Evolutionary conservation across 768 basidiomycete species (phyloP).

Genomic region (Russula virescens): DNA sequence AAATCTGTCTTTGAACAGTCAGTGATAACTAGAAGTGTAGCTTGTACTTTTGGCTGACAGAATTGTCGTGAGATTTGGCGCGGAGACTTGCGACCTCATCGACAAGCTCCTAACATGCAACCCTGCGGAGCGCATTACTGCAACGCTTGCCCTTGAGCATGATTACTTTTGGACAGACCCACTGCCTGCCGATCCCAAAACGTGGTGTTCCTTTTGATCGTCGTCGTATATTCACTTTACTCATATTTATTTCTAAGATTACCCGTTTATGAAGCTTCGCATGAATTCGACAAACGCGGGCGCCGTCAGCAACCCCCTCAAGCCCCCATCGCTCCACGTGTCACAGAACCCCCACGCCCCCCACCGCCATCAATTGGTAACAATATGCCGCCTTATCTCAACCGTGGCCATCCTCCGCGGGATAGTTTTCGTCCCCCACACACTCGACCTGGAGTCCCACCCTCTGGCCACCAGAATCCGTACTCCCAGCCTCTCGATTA

Average conservation of each 20-base stretch:
- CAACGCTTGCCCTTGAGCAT: slow-evolving; percentile 81
- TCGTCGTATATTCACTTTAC: not conserved
- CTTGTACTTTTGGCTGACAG: slow-evolving; percentile 10
- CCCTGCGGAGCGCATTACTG: slow-evolving; percentile 78
- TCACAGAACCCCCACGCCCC: slow-evolving; percentile 24
- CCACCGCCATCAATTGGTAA: slow-evolving; percentile 26
- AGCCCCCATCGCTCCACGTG: slow-evolving; percentile 22
- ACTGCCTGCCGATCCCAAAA: slow-evolving; percentile 76
- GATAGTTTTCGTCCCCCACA: slow-evolving; percentile 23
- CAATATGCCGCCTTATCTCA: slow-evolving; percentile 8
- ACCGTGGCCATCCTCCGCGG: slow-evolving; percentile 18
- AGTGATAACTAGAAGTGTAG: slow-evolving; percentile 25
- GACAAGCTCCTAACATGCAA: slow-evolving; percentile 80
- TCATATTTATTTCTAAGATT: slow-evolving; percentile 39
- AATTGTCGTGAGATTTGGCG: slow-evolving; percentile 46
- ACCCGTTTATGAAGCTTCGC: slow-evolving; percentile 74
- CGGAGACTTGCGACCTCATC: slow-evolving; percentile 73
- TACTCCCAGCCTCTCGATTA: slow-evolving; percentile 12
- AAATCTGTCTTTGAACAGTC: slow-evolving; percentile 56
- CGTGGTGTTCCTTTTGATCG: slow-evolving; percentile 40
- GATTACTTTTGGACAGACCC: slow-evolving; percentile 95
- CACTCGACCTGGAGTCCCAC: slow-evolving; percentile 21
- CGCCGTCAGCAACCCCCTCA: slow-evolving; percentile 40
- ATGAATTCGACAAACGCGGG: slow-evolving; percentile 74
- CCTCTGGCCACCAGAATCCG: slow-evolving; percentile 27